Evolutionary conservation across 768 basidiomycete genomes (phyloP), one percentile per base, ranked within the genome.

Genomic region (Amanita pseudoporphyria): DNA sequence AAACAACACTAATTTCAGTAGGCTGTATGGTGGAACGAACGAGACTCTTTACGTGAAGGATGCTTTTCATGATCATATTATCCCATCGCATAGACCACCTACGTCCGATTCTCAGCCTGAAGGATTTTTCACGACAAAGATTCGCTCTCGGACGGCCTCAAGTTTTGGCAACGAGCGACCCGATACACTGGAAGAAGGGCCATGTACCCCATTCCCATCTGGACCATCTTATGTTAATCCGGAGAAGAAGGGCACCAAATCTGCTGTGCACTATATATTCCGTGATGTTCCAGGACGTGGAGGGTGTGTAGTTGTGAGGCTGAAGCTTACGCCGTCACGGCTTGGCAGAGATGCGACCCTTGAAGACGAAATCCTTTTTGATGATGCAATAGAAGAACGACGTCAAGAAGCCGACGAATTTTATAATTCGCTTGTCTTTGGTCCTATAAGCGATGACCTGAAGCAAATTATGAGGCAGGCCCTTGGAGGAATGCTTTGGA

Each of bases 381-480:
- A 99, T 56, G 85, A 84, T 54, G 75, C 76, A 31, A 74, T 99
- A 21, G 95, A 98, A 58, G 91, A 93, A 62, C 76, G 96, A 39
- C 74, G 94, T 45, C 77, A 84, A 55, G 96, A 99, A 63, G 91
- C 93, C 5, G 91, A 98, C 62, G 96, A 99, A 67, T 99, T 99
- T 62, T 99, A 97, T 65, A 72, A 75, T 35, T 73, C 78, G 4
- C 74, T 98, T 47, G 81, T 82, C 35, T 75, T 82, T 55, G 91
- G 91, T 3, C 81, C 87, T 12, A 83, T 95, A 60, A 88, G 79
- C 58, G 91, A 96, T 52, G 96, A 99, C 67, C 69, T 98, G 58
- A 84, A 82, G 63, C 94, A 95, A 64, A 87, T 99, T 56, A 96
- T 90, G 90, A 74, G 96, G 54, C 96, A 98, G 67, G 96, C 94